Conservation (phyloP, 2,329 filamentous ascomycete species). For the Cercospora sp. region DNA sequence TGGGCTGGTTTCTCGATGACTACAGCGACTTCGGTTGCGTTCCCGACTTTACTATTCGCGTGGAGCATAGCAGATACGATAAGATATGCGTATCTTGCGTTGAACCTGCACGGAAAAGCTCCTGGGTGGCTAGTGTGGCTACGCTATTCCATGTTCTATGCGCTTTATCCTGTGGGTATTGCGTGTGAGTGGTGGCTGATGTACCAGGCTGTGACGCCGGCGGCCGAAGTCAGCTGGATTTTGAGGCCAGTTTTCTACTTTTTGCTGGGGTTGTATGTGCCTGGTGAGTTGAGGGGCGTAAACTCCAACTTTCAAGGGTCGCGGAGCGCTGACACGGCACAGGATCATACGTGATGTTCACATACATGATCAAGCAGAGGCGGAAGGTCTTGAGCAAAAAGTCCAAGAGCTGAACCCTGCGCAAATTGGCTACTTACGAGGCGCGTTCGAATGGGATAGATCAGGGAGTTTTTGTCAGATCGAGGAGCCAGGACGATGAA, state of each 20-base stretch:
- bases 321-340: background rate
- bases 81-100: constrained; percentile 11
- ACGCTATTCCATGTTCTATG: constrained; percentile 14
- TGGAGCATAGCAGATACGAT: constrained; percentile 15
- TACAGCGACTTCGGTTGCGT: background rate
- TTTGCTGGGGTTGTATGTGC: constrained; percentile 12
- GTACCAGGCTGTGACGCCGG: constrained; percentile 6
- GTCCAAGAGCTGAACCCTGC: background rate
- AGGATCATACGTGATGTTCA: constrained; percentile 20
- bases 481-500: background rate
- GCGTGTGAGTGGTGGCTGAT: constrained; percentile 19
- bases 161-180: constrained; percentile 16
- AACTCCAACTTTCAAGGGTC: background rate
- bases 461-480: background rate
- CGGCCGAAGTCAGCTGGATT: background rate
- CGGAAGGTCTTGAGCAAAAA: constrained; percentile 6
- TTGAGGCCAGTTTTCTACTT: constrained; percentile 15
- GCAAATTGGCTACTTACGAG: background rate
- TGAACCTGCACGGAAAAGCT: constrained; percentile 12
- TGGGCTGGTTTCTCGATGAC: constrained; percentile 11
- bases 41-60: constrained; percentile 5
- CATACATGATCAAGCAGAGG: constrained; percentile 18
- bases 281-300: constrained; percentile 11
- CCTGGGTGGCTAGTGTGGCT: constrained; percentile 12
- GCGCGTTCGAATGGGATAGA: background rate